Conservation (phyloP, 768 basidiomycete species). For the Solioccasus polychromus region DNA sequence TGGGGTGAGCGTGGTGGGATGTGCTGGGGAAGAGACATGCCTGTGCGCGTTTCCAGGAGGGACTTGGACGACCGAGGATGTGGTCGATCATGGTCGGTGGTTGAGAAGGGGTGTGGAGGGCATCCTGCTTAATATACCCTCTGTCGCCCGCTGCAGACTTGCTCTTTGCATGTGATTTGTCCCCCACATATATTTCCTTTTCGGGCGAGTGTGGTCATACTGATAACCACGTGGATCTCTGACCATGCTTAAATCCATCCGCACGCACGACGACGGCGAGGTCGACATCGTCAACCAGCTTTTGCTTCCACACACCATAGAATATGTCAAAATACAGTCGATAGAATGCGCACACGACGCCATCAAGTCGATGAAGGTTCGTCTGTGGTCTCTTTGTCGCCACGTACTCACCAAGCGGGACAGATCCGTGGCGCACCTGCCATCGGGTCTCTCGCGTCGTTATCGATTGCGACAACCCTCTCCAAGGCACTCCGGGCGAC, state of each 20-base stretch:
- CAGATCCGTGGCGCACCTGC: conserved; percentile 92
- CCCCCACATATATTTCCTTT: conserved; percentile 14
- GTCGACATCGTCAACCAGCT: conserved; percentile 93
- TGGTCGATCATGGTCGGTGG: conserved; percentile 82
- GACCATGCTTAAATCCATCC: conserved; percentile 39
- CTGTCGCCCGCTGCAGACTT: background rate
- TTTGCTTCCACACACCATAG: conserved; percentile 72
- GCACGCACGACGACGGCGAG: conserved; percentile 38
- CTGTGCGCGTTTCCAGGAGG: conserved; percentile 87
- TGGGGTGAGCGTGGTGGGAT: conserved; percentile 1
- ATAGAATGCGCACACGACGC: conserved; percentile 88
- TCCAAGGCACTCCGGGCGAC: conserved; percentile 46
- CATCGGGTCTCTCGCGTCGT: conserved; percentile 87
- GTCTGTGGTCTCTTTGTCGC: background rate
- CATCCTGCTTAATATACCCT: background rate
- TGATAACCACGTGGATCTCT: conserved; percentile 16
- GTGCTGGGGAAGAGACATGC: conserved; percentile 38
- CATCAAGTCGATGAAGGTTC: conserved; percentile 93
- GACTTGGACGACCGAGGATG: conserved; percentile 80
- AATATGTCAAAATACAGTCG: conserved; percentile 63
- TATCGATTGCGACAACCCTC: conserved; percentile 69
- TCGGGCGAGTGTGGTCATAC: conserved; percentile 6
- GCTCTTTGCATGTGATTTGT: conserved; percentile 34
- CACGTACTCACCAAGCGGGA: background rate
- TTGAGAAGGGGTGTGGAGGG: conserved; percentile 2